Evolutionary conservation across 1,139 yeast species (phyloP).

Genomic region (Arxiozyma bovina): DNA sequence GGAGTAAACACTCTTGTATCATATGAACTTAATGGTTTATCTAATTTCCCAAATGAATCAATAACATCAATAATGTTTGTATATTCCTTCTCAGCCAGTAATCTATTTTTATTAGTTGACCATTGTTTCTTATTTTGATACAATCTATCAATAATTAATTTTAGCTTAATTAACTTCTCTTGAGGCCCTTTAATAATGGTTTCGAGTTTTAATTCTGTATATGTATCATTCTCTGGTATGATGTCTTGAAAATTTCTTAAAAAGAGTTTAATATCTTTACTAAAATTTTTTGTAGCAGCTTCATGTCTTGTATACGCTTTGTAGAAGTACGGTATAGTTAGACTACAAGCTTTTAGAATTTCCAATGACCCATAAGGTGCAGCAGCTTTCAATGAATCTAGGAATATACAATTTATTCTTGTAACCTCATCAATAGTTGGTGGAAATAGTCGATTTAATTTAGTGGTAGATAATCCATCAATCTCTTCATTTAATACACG

Average conservation of each 20-base stretch:
- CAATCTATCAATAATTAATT: constrained; percentile 56
- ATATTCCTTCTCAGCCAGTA: constrained; percentile 38
- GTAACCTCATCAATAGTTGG: constrained; percentile 93
- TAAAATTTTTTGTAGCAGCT: constrained; percentile 67
- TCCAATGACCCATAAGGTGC: constrained; percentile 62
- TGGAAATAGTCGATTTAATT: constrained; percentile 72
- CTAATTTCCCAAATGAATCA: constrained; percentile 68
- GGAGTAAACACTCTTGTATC: constrained; percentile 75
- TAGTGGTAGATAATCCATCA: constrained; percentile 45
- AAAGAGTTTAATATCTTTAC: constrained; percentile 32
- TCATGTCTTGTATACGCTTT: constrained; percentile 90
- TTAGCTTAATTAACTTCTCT: constrained; percentile 60
- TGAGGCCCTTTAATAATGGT: constrained; percentile 58
- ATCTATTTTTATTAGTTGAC: constrained; percentile 26
- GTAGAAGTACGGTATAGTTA: constrained; percentile 78
- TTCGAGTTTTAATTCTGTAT: constrained; percentile 54
- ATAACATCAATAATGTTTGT: constrained; percentile 54
- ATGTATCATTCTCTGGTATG: constrained; percentile 30
- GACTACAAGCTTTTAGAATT: constrained; percentile 66
- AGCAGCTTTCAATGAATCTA: constrained; percentile 66
- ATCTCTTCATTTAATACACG: constrained; percentile 51
- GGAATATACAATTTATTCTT: constrained; percentile 73
- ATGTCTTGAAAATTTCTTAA: constrained; percentile 22
- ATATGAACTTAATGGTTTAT: constrained; percentile 36
- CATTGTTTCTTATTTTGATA: constrained; percentile 36